phyloP scores from a whole-genome alignment of 2,329 filamentous ascomycete species.

The Aspergillus ibericus region DNA sequence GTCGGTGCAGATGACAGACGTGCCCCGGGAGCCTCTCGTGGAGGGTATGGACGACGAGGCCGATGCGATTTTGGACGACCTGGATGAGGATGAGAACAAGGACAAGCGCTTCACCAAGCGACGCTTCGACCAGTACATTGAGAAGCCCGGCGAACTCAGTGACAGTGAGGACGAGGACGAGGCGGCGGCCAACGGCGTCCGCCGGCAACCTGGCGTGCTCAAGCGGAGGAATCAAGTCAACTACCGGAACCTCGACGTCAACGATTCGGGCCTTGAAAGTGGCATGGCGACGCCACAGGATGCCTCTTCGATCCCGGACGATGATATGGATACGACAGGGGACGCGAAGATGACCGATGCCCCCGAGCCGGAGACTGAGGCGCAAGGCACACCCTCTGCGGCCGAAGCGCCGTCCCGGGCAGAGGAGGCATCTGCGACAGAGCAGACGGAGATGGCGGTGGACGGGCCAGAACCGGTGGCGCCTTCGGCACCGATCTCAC shows the following conservation, averaged over 20 bases:
- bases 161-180: constrained; percentile 90
- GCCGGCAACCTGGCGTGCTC: constrained; percentile 50
- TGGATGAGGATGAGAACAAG: constrained; percentile 83
- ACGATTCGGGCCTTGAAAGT: constrained; percentile 55
- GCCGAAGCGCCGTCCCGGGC: constrained; percentile 31
- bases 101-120: constrained; percentile 80
- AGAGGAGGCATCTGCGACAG: constrained; percentile 34
- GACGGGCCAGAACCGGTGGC: constrained; percentile 32
- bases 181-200: constrained; percentile 66
- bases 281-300: constrained; percentile 49
- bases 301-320: constrained; percentile 46
- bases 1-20: constrained; percentile 65
- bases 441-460: constrained; percentile 32
- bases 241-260: constrained; percentile 58
- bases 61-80: constrained; percentile 64
- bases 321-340: constrained; percentile 38
- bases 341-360: constrained; percentile 46
- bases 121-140: constrained; percentile 75
- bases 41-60: constrained; percentile 63
- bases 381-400: constrained; percentile 31
- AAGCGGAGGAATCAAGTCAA: constrained; percentile 62
- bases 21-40: constrained; percentile 57
- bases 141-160: constrained; percentile 76
- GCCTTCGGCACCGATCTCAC: constrained; percentile 31
- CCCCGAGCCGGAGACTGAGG: constrained; percentile 37